Base-by-base conservation (phyloP, 2,329 filamentous ascomycete genomes). In the Botrytis medusae region DNA sequence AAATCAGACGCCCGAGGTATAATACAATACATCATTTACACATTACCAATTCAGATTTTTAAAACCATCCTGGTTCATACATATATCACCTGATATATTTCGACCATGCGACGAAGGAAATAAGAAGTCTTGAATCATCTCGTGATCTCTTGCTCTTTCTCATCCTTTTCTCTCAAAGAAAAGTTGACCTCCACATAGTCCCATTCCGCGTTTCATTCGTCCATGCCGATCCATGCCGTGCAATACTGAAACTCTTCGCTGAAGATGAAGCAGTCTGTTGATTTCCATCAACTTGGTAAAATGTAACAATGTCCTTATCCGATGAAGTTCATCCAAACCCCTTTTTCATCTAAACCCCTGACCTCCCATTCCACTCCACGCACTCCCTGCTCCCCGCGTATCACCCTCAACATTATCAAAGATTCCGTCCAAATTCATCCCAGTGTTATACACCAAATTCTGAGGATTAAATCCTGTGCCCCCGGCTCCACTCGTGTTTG, bases 371-470 rank as follows among this genome's bases (percentile, higher is more conserved):
- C 64, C 64, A 40, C 44, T 34, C 64, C 64, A 67, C n/a, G 40
- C 64, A 37, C 34, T 34, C 34, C 44, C 64, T 25, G 63, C 20
- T 48, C 46, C 64, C 10, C 46, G 64, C 5, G 44, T 0, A 12
- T 34, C 64, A 37, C 14, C 16, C 32, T 46, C 64, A 40, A 51
- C 32, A 67, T 51, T 37, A 67, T 67, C 46, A n/a, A 67, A 67
- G n/a, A 67, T 68, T n/a, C 46, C 64, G 51, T 68, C 64, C 46
- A 68, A 54, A 29, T 37, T 54, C 46, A 68, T 54, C 25, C 48
- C 63, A 46, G 64, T 51, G 37, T 51, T 67, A 29, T 54, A 67
- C 14, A 67, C 44, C 64, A 67, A 40, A 37, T 16, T 67, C 32
- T 67, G 64, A 25, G 64, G 64, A 40, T 54, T 51, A 2, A 67